Percentiles rank a stretch among this genome's conserved stretches.
phyloP scores from a whole-genome alignment of 768 basidiomycete species.

The Tulasnella sp. region DNA sequence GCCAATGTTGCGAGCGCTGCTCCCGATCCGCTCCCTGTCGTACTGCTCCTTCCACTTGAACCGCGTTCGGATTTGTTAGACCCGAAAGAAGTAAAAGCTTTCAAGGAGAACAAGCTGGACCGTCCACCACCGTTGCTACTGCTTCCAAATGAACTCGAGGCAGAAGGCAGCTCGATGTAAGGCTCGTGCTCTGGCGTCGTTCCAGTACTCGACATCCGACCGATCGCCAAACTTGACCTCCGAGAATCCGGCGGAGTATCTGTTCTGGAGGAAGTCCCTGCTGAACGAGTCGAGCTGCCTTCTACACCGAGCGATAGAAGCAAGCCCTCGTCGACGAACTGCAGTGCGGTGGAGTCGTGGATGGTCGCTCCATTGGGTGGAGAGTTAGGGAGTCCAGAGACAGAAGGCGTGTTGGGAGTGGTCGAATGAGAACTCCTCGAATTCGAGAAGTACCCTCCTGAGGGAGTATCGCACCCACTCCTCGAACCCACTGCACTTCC shows the following conservation, averaged over 20 bases:
- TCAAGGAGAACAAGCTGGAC: slow-evolving; percentile 32
- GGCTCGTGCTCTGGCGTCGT: slow-evolving; percentile 45
- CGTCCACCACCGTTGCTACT: background rate
- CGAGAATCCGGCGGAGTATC: slow-evolving; percentile 23
- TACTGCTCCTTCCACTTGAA: background rate
- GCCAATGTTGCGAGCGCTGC: background rate
- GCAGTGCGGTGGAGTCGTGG: slow-evolving; percentile 30
- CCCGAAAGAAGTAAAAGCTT: slow-evolving; percentile 34
- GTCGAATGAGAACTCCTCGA: background rate
- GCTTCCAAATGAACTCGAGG: slow-evolving; percentile 4
- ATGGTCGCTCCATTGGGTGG: background rate
- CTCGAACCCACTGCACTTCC: no score
- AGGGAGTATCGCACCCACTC: background rate
- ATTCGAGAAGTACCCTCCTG: background rate
- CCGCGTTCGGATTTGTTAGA: slow-evolving; percentile 44
- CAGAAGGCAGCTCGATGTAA: background rate
- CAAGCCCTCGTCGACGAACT: slow-evolving; percentile 81
- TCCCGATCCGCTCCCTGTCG: background rate
- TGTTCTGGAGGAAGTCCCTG: slow-evolving; percentile 21
- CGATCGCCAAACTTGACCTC: slow-evolving; percentile 30
- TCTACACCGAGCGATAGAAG: slow-evolving; percentile 47
- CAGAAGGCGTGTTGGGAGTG: background rate
- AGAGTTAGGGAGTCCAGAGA: background rate
- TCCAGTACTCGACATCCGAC: slow-evolving; percentile 35
- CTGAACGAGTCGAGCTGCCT: slow-evolving; percentile 26